phyloP scores from a whole-genome alignment of 208 protist species.

The Acanthamoeba castellanii region DNA sequence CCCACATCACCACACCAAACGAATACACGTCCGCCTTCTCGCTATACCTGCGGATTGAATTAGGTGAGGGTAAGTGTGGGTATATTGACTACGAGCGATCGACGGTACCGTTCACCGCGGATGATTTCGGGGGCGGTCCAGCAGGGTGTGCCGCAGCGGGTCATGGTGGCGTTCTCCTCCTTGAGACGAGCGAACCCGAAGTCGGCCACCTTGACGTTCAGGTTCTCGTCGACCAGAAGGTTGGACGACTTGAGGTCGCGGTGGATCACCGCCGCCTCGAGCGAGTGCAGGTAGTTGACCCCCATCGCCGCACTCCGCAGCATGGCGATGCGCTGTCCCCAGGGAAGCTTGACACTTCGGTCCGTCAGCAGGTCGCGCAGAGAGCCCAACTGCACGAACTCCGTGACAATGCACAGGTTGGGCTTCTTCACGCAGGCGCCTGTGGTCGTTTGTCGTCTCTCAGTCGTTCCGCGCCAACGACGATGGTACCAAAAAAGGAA shows the following conservation, averaged over 20 bases:
- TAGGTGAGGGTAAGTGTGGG: too few species aligned
- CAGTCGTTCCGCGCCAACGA: too few species aligned
- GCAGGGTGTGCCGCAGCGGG: too few species aligned
- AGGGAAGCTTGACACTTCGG: slow-evolving; percentile 1
- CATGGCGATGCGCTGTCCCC: background rate
- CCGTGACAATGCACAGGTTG: slow-evolving; percentile 86
- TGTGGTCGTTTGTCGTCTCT: background rate
- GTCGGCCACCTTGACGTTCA: too few species aligned
- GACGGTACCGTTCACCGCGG: background rate
- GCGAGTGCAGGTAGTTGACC: slow-evolving; percentile 61
- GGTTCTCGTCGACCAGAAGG: too few species aligned
- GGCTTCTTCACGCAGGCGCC: slow-evolving; percentile 77
- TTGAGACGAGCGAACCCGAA: too few species aligned
- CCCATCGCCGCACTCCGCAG: slow-evolving; percentile 5
- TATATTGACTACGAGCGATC: too few species aligned
- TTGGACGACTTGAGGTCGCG: background rate
- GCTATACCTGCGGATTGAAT: background rate
- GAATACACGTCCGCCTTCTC: background rate
- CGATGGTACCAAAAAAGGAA: too few species aligned
- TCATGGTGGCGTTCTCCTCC: too few species aligned
- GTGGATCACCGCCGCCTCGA: background rate
- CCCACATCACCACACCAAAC: slow-evolving; percentile 32
- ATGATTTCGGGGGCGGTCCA: too few species aligned
- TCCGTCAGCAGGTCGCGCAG: slow-evolving; percentile 79
- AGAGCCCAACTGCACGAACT: slow-evolving; percentile 82